Evolutionary conservation across 1,284 basidiomycete genomes (phyloP).

Genomic region (Tetrapyrgos nigripes): DNA sequence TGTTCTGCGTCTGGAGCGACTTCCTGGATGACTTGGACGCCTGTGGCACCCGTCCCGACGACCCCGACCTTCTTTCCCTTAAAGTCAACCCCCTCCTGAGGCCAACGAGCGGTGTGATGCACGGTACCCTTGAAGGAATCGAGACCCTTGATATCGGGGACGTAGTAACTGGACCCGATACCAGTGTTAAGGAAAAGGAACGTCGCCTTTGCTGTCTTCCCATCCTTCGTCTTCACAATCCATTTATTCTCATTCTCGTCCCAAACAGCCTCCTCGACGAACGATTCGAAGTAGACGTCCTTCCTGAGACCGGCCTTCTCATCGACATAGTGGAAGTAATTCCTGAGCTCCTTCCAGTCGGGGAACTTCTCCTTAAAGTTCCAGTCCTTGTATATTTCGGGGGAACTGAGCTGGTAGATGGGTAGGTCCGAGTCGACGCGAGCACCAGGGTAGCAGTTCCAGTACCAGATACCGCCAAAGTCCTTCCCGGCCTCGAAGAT

Average conservation of each 20-base stretch:
- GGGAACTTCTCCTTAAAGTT: slow-evolving; percentile 29
- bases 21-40: slow-evolving; percentile 34
- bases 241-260: slow-evolving; percentile 24
- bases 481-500: slow-evolving; percentile 28
- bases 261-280: slow-evolving; percentile 29
- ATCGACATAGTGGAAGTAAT: slow-evolving; percentile 30
- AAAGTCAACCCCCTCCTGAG: slow-evolving; percentile 25
- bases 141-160: slow-evolving; percentile 27
- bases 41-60: slow-evolving; percentile 34
- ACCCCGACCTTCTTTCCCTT: slow-evolving; percentile 29
- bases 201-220: slow-evolving; percentile 17
- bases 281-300: slow-evolving; percentile 30
- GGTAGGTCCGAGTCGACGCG: slow-evolving; percentile 2
- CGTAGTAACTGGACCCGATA: slow-evolving; percentile 28
- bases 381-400: slow-evolving; percentile 32
- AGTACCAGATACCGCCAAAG: slow-evolving; percentile 32
- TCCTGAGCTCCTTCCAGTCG: slow-evolving; percentile 24
- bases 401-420: slow-evolving; percentile 24
- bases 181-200: slow-evolving; percentile 30
- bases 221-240: slow-evolving; percentile 25
- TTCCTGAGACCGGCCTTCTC: slow-evolving; percentile 29
- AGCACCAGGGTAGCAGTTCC: slow-evolving; percentile 34
- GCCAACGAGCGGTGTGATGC: slow-evolving; percentile 31
- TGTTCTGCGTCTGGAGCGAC: slow-evolving; percentile 24
- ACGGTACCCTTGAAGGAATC: slow-evolving; percentile 28